phyloP scores from a whole-genome alignment of 805 yeast species.

The Grigorovia jiainica region DNA sequence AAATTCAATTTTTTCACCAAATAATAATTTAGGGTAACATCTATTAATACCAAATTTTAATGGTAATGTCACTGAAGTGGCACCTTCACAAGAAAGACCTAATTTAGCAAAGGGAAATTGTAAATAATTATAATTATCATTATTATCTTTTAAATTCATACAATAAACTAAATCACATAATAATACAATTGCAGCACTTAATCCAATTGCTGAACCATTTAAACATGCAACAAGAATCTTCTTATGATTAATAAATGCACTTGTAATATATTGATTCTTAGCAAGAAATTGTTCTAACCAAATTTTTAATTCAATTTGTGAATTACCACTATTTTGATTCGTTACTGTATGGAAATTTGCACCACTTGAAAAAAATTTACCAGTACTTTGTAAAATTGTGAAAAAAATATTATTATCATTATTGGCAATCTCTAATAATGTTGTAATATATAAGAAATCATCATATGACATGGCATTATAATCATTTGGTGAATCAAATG shows the following conservation, averaged over 20 bases:
- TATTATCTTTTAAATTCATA: slow-evolving; percentile 36
- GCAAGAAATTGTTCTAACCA: slow-evolving; percentile 57
- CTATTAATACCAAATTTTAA: slow-evolving; percentile 61
- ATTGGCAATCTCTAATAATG: slow-evolving; percentile 53
- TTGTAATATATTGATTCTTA: slow-evolving; percentile 60
- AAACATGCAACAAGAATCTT: slow-evolving; percentile 65
- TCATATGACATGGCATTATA: slow-evolving; percentile 59
- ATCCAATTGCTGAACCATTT: slow-evolving; percentile 83
- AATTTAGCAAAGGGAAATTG: slow-evolving; percentile 73
- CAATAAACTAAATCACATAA: slow-evolving; percentile 70
- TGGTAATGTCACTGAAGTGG: slow-evolving; percentile 57
- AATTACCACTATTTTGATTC: slow-evolving; percentile 4
- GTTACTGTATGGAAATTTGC: slow-evolving; percentile 49
- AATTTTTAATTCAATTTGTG: slow-evolving; percentile 22
- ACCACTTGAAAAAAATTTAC: slow-evolving; percentile 76
- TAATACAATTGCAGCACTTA: slow-evolving; percentile 64
- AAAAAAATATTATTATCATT: slow-evolving; percentile 48
- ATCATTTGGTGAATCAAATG: slow-evolving; percentile 49
- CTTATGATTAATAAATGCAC: slow-evolving; percentile 56
- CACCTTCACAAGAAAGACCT: slow-evolving; percentile 80
- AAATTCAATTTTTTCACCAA: slow-evolving; percentile 56
- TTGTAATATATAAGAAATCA: slow-evolving; percentile 54
- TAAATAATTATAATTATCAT: slow-evolving; percentile 35
- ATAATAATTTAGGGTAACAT: slow-evolving; percentile 63
- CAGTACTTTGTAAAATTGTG: slow-evolving; percentile 62